Conservation (phyloP, 306 rosid genomes). For the Gillenia trifoliata region DNA sequence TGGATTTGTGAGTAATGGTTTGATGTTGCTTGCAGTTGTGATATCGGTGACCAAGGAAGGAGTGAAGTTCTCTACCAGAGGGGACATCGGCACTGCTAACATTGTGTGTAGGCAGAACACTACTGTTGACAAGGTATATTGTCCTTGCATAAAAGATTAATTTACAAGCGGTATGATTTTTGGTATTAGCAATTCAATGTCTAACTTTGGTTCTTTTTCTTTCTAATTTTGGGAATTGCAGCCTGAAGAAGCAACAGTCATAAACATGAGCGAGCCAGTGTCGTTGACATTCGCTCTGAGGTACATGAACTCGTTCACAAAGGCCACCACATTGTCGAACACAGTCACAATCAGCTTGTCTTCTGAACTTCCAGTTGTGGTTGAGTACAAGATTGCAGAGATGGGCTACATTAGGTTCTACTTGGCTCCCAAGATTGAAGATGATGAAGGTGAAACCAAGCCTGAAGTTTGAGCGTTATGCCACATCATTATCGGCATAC, state of each 20-base stretch:
- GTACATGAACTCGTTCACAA: slow-evolving; percentile 90
- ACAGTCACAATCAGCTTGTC: slow-evolving; percentile 63
- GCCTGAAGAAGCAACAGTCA: slow-evolving; percentile 58
- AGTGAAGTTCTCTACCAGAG: slow-evolving; percentile 90
- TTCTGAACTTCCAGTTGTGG: slow-evolving; percentile 60
- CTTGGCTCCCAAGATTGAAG: slow-evolving; percentile 94
- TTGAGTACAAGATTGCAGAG: slow-evolving; percentile 64
- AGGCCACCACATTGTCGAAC: slow-evolving; percentile 76
- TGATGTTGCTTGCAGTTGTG: slow-evolving; percentile 53
- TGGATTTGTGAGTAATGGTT: not conserved
- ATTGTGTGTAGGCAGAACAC: slow-evolving; percentile 93
- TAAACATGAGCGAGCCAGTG: slow-evolving; percentile 90
- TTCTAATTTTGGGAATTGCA: slow-evolving; percentile 12
- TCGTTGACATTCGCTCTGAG: slow-evolving; percentile 80
- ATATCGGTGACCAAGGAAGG: slow-evolving; percentile 93
- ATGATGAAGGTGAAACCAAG: slow-evolving; percentile 59
- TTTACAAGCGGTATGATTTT: no score
- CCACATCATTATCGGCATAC: not conserved
- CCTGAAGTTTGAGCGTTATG: slow-evolving; percentile 16
- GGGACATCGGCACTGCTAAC: slow-evolving; percentile 90
- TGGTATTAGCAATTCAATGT: not conserved
- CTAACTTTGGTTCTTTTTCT: not conserved
- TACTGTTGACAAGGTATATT: slow-evolving; percentile 73
- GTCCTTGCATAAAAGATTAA: not conserved
- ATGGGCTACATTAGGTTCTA: slow-evolving; percentile 77